Base-by-base conservation (phyloP, 1,284 basidiomycete genomes). In the Ganoderma lucidum region DNA sequence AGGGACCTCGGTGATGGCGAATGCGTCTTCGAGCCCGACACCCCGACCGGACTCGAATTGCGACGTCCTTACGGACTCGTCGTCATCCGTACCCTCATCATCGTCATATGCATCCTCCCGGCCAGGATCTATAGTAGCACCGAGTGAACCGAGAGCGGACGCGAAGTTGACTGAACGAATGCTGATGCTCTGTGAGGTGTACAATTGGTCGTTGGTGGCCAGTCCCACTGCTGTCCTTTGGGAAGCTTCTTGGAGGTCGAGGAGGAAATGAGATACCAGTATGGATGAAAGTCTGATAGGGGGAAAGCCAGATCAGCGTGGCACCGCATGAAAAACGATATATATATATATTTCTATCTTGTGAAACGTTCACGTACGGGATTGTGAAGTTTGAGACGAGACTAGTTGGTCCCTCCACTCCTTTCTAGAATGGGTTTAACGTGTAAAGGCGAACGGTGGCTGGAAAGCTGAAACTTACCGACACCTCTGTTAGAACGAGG, bases 231-330 rank as follows among this genome's bases (percentile, higher is more conserved):
- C 55, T 6, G 9, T 58, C n/a, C 55, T 37, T 37, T 58, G 55
- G 15, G 32, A 19, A 8, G 32, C 55, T n/a, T 58, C 55, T 58
- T 58, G 55, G 55, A 58, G 55, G 32, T 58, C 55, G 32, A 58
- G 55, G 32, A 58, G 15, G 35, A 58, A 58, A n/a, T 58, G 55
- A 3, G 55, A 58, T 32, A 58, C 55, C 6, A 58, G 55, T 17
- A 58, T 58, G 32, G 55, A 58, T 2, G 55, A 58, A 2, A 58
- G 55, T 37, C 55, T 58, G 32, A 23, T 23, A 0, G 6, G 2
- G 45, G n/a, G 9, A 48, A 9, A 23, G 45, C 45, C 5, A n/a
- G 45, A 48, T 45, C 44, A 48, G 45, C 10, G n/a, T 3, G 6
- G 23, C 23, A n/a, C 8, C 4, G 8, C 35, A 35, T 8, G 8